Evolutionary conservation across 2,329 filamentous ascomycete genomes (phyloP), one percentile per base, ranked within the genome.

Genomic region (Harringtonia aguacate): DNA sequence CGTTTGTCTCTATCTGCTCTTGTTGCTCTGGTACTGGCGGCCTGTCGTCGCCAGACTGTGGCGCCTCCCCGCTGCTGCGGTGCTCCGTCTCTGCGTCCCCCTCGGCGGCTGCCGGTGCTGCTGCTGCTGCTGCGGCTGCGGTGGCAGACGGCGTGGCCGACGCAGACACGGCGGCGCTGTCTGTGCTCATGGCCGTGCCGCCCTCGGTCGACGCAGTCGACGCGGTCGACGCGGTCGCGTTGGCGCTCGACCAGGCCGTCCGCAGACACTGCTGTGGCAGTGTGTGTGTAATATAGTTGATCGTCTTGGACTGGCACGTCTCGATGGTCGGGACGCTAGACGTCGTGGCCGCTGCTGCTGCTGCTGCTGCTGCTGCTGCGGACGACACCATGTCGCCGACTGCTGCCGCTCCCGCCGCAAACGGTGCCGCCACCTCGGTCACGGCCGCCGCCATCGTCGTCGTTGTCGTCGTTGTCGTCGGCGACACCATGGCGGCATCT

Each of bases 261-360:
- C 75, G 77, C 20, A 86, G 67, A 57, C 85, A 90, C 65, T 84
- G 82, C 58, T 86, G 83, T 12, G 83, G 83, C 33, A 89, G 65
- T 2, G 76, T 79, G 53, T 89, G 82, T 12, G 84, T 89, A 49
- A 90, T 86, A 61, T 89, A 87, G 62, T 90, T 89, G 57, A 86
- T 79, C 2, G 81, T 86, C 52, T 76, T 75, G 43, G 65, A 70
- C 52, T 74, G 72, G 62, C 75, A 79, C 9, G 62, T 58, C 28
- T 61, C 61, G 7, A 55, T 12, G 4, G 36, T 4, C 52, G 34
- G 18, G 20, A 22, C 8, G 13, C 22, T 18, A 10, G 14, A 10
- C 3, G 39, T 18, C 7, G 39, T 41, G 39, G 30, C 24, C 15
- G n/a, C 12, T 8, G 45, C 17, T 1, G 33, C 15, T 10, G 41